Percentiles rank a stretch among this genome's conserved stretches.
phyloP scores from a whole-genome alignment of 306 rosid genomes.

The Dryas octopetala region DNA sequence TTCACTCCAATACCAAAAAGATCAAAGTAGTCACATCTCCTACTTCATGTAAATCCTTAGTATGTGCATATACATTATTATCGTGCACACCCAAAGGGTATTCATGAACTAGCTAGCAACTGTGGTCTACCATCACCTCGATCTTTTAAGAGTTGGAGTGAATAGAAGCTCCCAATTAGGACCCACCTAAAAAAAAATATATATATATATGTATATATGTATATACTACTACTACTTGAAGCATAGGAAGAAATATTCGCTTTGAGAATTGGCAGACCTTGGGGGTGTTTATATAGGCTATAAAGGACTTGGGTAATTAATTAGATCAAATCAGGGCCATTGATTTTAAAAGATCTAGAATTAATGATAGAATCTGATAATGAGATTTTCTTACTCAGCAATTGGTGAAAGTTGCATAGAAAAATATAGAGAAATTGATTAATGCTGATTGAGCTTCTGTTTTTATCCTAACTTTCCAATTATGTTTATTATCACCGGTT shows the following conservation, averaged over 20 bases:
- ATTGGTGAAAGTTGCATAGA: slow-evolving; percentile 13
- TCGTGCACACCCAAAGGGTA: slow-evolving; percentile 34
- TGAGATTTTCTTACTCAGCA: slow-evolving; percentile 16
- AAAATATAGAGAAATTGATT: neutral
- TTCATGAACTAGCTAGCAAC: slow-evolving; percentile 72
- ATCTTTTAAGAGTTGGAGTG: slow-evolving; percentile 53
- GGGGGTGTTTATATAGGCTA: slow-evolving; percentile 31
- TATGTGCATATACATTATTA: neutral
- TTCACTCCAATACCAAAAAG: slow-evolving; percentile 75
- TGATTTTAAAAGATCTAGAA: neutral
- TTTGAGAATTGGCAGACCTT: neutral
- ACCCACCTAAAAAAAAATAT: neutral
- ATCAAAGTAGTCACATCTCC: slow-evolving; percentile 55
- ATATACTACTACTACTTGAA: neutral
- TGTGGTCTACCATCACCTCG: slow-evolving; percentile 44
- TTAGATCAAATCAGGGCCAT: slow-evolving; percentile 12
- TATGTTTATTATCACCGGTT: neutral
- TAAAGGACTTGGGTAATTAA: neutral
- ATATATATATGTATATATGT: neutral
- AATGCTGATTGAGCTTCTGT: neutral
- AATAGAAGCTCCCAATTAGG: slow-evolving; percentile 41
- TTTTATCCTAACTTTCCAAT: neutral
- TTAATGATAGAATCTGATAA: neutral
- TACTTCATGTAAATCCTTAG: slow-evolving; percentile 59
- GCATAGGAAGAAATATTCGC: neutral